Evolutionary conservation across 352 stramenopile species (phyloP), one percentile per base, ranked within the genome.

Genomic region (Phytophthora nicotianae): DNA sequence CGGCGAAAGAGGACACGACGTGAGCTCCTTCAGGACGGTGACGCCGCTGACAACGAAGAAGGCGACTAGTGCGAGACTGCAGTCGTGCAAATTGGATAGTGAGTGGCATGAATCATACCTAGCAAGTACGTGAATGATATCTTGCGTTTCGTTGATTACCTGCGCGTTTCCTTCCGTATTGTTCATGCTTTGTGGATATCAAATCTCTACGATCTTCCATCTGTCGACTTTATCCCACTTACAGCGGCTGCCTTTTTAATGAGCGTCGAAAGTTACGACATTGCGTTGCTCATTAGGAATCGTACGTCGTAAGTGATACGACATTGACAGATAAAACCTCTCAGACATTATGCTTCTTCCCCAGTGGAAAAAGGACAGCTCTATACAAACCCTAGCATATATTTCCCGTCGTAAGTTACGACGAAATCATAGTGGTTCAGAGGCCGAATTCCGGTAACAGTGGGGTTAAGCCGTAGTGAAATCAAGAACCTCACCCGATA

Each of bases 371-470:
- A 38, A 19, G 16, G 13, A 32, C 45, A 38, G 7, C 5, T 38
- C 45, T 3, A 40, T 51, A 24, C 23, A 38, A 51, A 38, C 13
- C 7, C 43, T 4, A 21, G 13, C 0, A 14, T 50, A 50, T 35
- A 32, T 48, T 48, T 32, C 6, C 3, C 20, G 43, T 21, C 43
- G 43, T 35, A 50, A 50, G 43, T 50, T 50, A 50, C 23, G 43
- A 50, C 43, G 21, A 50, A 50, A 50, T 14, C 1, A 35, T 21
- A 35, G 21, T 2, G 1, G 41, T 29, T 32, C 41, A n/a, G 10
- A 3, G 1, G 23, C 6, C 4, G 4, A 35, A 13, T 50, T 50
- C 21, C 23, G 43, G 43, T 50, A 50, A 23, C 43, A 35, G 43
- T 35, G 43, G 43, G 43, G 23, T 50, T 50, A 51, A 51, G n/a